Evolutionary conservation across 495 filamentous ascomycete genomes (phyloP).

Genomic region (Articulospora tetracladia): DNA sequence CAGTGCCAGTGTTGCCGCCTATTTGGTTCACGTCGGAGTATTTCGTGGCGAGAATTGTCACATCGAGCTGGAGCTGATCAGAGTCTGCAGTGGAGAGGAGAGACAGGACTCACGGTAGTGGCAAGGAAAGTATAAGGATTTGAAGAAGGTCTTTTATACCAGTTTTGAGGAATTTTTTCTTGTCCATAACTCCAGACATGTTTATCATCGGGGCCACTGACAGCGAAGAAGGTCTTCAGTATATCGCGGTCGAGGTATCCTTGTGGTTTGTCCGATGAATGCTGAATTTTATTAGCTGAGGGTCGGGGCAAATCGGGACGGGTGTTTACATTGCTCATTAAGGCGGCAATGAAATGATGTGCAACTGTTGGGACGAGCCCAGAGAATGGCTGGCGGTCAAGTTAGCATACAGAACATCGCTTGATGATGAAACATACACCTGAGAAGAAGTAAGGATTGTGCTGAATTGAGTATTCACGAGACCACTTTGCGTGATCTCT

Average conservation of each 20-base stretch:
- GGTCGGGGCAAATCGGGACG: background rate
- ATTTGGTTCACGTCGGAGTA: conserved; percentile 30
- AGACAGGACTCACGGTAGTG: background rate
- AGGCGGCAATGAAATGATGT: conserved; percentile 7
- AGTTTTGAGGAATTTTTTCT: conserved; percentile 12
- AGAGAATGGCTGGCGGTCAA: conserved; percentile 1
- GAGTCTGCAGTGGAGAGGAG: background rate
- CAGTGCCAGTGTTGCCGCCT: conserved; percentile 52
- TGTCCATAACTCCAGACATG: conserved; percentile 9
- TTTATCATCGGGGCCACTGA: conserved; percentile 7
- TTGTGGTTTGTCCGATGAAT: conserved; percentile 2
- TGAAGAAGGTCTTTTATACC: conserved; percentile 8
- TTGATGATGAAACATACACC: background rate
- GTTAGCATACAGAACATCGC: background rate
- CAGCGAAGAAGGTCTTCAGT: conserved; percentile 12
- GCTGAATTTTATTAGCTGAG: background rate
- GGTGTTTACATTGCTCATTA: conserved; percentile 3
- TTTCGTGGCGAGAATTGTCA: conserved; percentile 30
- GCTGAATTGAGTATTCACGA: background rate
- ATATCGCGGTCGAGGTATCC: conserved; percentile 11
- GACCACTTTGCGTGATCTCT: conserved; percentile 1
- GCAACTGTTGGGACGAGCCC: conserved; percentile 6
- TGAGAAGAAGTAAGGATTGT: conserved; percentile 8
- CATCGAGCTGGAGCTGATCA: background rate
- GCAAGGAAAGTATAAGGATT: conserved; percentile 4